Conservation (phyloP, 2,329 filamentous ascomycete species). For the Penicillium expansum region DNA sequence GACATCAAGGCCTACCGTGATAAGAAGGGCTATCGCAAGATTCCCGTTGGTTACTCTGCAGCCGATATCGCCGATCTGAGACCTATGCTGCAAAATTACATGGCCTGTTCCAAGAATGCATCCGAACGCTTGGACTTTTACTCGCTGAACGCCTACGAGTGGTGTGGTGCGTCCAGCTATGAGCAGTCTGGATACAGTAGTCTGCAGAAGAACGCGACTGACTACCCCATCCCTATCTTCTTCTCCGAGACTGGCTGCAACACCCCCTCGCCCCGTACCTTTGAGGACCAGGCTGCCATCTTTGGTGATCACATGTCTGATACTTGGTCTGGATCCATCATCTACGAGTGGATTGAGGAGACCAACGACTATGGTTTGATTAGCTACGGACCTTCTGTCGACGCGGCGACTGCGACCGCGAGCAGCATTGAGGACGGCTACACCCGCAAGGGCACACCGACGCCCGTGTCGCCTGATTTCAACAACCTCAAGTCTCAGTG, state of each 20-base stretch:
- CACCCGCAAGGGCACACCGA: constrained; percentile 69
- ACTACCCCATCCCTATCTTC: constrained; percentile 81
- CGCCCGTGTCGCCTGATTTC: constrained; percentile 72
- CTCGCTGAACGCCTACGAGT: constrained; percentile 80
- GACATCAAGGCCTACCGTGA: constrained; percentile 82
- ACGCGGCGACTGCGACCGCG: constrained; percentile 54
- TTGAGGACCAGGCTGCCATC: constrained; percentile 69
- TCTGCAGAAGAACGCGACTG: constrained; percentile 64
- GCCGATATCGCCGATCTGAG: constrained; percentile 73
- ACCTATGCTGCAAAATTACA: constrained; percentile 67
- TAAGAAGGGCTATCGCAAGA: constrained; percentile 70
- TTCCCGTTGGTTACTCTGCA: constrained; percentile 83
- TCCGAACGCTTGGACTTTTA: constrained; percentile 76
- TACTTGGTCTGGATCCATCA: constrained; percentile 71
- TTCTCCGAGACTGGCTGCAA: constrained; percentile 90
- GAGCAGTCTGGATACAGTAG: constrained; percentile 64
- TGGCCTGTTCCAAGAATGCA: constrained; percentile 71
- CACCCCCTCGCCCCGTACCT: constrained; percentile 43
- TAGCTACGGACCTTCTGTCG: constrained; percentile 65
- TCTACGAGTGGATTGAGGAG: constrained; percentile 90
- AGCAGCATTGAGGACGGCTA: constrained; percentile 63
- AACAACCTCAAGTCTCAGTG: constrained; percentile 72
- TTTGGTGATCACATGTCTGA: constrained; percentile 70
- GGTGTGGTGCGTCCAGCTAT: constrained; percentile 63
- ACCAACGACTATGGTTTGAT: constrained; percentile 79